Evolutionary conservation across 192 early-diverging fungal species (phyloP).

Genomic region (Tieghemiomyces parasiticus): DNA sequence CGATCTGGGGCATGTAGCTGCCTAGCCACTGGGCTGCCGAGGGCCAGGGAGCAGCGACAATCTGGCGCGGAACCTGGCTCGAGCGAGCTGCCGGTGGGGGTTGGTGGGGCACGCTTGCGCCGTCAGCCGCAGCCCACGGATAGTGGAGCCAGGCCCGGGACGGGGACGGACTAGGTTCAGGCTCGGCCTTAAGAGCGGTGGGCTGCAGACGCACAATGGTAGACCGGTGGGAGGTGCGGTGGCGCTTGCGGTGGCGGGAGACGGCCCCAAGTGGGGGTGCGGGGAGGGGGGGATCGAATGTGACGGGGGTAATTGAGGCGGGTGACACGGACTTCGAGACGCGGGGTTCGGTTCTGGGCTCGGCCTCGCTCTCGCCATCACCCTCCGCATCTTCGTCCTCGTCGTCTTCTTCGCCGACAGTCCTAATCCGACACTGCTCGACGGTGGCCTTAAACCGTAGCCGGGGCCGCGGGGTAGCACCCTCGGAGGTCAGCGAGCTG

Average conservation of each 20-base stretch:
- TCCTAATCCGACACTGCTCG: slow-evolving; percentile 36
- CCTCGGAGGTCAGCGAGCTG: not conserved
- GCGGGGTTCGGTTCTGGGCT: too few species aligned
- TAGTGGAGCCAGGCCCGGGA: too few species aligned
- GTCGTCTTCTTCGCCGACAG: slow-evolving; percentile 26
- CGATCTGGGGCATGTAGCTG: slow-evolving; percentile 2
- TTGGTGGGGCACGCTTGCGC: too few species aligned
- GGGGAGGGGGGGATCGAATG: not conserved
- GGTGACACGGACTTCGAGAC: too few species aligned
- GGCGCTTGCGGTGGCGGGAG: not conserved
- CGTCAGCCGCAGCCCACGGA: too few species aligned
- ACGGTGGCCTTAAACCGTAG: slow-evolving; percentile 32
- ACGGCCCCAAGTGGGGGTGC: too few species aligned
- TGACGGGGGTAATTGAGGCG: not conserved
- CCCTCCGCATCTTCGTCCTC: slow-evolving; percentile 27
- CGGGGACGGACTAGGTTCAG: too few species aligned
- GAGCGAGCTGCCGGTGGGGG: too few species aligned
- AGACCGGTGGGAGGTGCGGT: not conserved
- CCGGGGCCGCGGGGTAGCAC: slow-evolving; percentile 17
- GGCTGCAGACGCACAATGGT: slow-evolving; percentile 10
- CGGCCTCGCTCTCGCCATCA: slow-evolving; percentile 14
- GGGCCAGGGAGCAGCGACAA: too few species aligned
- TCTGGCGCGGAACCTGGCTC: too few species aligned
- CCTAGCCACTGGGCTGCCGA: not conserved
- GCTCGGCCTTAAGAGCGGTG: slow-evolving; percentile 6